Evolutionary conservation across 441 rosid species (phyloP), one percentile per base, ranked within the genome.

Genomic region (Lepidium campestre): DNA sequence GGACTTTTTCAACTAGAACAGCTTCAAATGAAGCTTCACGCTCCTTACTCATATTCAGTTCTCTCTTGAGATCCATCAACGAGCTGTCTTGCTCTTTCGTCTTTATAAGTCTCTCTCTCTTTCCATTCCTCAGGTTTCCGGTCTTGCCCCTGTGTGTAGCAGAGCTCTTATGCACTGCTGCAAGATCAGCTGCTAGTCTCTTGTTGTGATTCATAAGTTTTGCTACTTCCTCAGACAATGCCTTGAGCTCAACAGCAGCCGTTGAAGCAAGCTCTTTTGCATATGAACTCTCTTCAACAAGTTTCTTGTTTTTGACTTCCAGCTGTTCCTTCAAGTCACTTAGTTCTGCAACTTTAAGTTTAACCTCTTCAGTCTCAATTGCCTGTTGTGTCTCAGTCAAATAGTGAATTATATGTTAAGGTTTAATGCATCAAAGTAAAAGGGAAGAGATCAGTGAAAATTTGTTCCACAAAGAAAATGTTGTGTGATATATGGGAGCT

Each of bases 221-320:
- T 49, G 98, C 78, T 25, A 94, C 89, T 84, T 94, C 98, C 72
- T 91, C 99, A 6, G 98, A 89, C 68, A 94, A 79, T 76, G 96
- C 99, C 81, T 94, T 94, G 45, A 94, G 99, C 80, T 94, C 98
- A 32, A 88, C 91, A 8, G 97, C 99, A 68, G 99, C 99, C 32
- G 99, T 98, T 50, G 98, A 94, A 65, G 98, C 99, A 70, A 94
- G 88, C 61, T 85, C 98, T 83, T 94, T 91, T 4, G 99, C 98
- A n/a, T 91, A 94, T 11, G 94, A 85, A 75, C 99, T 88, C 73
- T 94, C 99, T 37, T 91, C 99, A 1, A 89, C 91, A 20, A 91
- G 83, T 73, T 88, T 91, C 73, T 80, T 80, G 77, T 91, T 89
- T 68, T 71, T 74, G 40, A 72, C 73, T 79, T 88, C 96, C 53